Evolutionary conservation across 768 basidiomycete species (phyloP), one percentile per base, ranked within the genome.

Genomic region (Obba rivulosa): DNA sequence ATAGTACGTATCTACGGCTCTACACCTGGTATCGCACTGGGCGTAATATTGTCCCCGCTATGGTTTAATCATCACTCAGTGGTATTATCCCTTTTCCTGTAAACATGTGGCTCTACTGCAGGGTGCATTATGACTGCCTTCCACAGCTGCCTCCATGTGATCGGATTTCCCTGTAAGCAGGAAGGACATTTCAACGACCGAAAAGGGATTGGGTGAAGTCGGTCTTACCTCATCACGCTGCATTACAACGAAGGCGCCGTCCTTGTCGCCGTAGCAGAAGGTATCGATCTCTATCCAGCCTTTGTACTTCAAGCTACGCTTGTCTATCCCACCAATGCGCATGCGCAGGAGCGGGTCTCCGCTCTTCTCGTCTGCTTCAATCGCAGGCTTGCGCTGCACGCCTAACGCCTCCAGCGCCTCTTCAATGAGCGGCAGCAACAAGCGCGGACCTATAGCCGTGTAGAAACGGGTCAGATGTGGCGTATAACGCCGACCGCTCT

Each of bases 381-480:
- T 60, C 2, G 71, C 69, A 3, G 61, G 57, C 57, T 78, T 82
- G 60, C 71, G 72, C 57, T 77, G 76, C 18, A 81, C 78, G 8
- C 69, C 70, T 1, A 79, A 57, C 0, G 45, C 54, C 34, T 73
- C 68, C 10, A 90, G 69, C 25, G 73, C 74, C 43, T 79, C 76
- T 45, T 78, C 70, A 43, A 91, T 65, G 46, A 83, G 70, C 3
- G 66, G 57, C 35, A 82, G 59, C 37, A 90, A 68, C 3, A 76
- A 65, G 0, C 67, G 64, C 0, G 86, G 85, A 0, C 71, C 69
- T 3, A 83, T 61, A 0, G 74, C 63, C 0, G 84, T 76, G 63
- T 90, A 92, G 72, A 93, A 92, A 0, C 90, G 83, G 0, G 91
- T 92, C 16, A 91, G 74, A 49, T 83, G 77, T 0, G 88, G 85